Conservation (phyloP, 108 stramenopile genomes). For the Pseudonitzschia delicatissima region DNA sequence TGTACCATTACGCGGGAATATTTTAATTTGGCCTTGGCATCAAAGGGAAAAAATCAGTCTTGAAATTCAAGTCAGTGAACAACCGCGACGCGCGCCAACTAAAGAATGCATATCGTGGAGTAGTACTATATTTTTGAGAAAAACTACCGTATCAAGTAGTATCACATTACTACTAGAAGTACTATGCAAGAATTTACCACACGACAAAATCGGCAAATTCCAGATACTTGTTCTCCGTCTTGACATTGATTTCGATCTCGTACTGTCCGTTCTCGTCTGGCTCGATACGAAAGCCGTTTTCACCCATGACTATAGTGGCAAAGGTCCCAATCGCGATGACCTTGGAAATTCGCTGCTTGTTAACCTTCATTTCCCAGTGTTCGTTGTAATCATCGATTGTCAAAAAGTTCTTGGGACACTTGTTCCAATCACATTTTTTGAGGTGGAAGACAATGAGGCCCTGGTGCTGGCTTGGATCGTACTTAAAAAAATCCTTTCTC, state of each 20-base stretch:
- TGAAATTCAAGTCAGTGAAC: too few species aligned
- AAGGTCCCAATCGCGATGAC: conserved; percentile 6
- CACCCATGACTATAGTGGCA: not conserved
- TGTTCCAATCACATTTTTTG: conserved; percentile 29
- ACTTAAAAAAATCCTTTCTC: conserved; percentile 26
- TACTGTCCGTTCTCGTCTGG: conserved; percentile 3
- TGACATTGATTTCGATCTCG: conserved; percentile 16
- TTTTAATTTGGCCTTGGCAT: too few species aligned
- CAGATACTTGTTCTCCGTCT: not conserved
- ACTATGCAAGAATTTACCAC: not conserved
- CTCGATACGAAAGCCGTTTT: conserved; percentile 16
- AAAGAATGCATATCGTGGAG: too few species aligned
- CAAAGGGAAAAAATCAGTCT: too few species aligned
- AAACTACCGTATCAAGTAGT: too few species aligned
- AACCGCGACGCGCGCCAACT: too few species aligned
- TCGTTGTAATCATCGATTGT: conserved; percentile 14
- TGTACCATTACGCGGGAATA: too few species aligned
- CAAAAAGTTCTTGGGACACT: conserved; percentile 18
- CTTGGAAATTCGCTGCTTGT: conserved; percentile 16
- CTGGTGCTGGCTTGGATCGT: conserved; percentile 18
- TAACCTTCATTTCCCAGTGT: conserved; percentile 24
- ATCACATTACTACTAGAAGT: too few species aligned
- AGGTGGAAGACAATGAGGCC: conserved; percentile 34
- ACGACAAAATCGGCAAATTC: not conserved
- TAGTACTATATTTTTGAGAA: too few species aligned